phyloP scores from a whole-genome alignment of 495 filamentous ascomycete species.

The Bacidia rubella region DNA sequence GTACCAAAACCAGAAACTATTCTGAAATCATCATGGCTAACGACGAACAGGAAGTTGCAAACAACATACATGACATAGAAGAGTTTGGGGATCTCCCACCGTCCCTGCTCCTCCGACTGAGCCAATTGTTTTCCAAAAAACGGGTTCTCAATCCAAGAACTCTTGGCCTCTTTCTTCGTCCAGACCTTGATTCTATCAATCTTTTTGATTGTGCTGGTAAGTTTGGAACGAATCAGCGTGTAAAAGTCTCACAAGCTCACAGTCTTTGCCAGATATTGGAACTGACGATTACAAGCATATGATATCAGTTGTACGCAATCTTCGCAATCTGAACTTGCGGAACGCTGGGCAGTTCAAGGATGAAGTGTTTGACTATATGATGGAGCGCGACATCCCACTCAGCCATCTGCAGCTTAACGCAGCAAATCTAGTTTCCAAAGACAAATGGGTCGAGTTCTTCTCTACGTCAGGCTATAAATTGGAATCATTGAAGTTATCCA shows the following conservation, averaged over 20 bases:
- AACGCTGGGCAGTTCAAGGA: conserved; percentile 86
- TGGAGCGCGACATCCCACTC: conserved; percentile 50
- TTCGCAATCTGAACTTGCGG: conserved; percentile 55
- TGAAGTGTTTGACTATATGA: conserved; percentile 60
- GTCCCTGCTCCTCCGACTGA: conserved; percentile 54
- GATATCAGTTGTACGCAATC: conserved; percentile 55
- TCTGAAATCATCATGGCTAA: no score
- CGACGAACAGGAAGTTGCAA: conserved; percentile 36
- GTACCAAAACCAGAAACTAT: conserved; percentile 20
- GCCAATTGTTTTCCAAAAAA: conserved; percentile 67
- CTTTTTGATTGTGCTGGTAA: conserved; percentile 68
- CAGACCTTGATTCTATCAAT: conserved; percentile 47
- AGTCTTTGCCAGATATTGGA: conserved; percentile 39
- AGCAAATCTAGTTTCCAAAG: conserved; percentile 64
- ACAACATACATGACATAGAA: conserved; percentile 69
- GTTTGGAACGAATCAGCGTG: conserved; percentile 12
- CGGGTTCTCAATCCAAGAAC: conserved; percentile 57
- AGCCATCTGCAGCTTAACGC: conserved; percentile 54
- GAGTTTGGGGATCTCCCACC: conserved; percentile 69
- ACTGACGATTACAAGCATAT: conserved; percentile 67
- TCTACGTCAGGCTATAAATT: conserved; percentile 45
- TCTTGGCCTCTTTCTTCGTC: conserved; percentile 63
- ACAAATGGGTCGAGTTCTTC: conserved; percentile 56
- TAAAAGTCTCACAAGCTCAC: background rate
- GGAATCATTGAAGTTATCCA: conserved; percentile 51